phyloP scores from a whole-genome alignment of 352 stramenopile species.

The Pythium graminicola region DNA sequence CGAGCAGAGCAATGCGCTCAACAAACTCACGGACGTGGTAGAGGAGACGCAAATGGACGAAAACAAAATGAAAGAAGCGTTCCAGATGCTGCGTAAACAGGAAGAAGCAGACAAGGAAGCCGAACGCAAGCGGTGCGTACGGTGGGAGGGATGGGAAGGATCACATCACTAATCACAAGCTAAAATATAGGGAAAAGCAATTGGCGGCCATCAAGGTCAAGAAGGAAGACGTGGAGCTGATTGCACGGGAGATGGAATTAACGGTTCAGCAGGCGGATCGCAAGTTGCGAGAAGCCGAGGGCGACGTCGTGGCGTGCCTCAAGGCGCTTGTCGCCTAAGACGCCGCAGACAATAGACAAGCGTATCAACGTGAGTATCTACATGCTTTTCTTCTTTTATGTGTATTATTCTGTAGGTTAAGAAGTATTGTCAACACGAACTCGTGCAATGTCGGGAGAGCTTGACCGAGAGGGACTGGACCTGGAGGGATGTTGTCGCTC shows the following conservation, averaged over 20 bases:
- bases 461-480: too few relatives aligned
- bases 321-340: constrained; percentile 42
- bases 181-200: constrained; percentile 50
- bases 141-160: not conserved
- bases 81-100: constrained; percentile 66
- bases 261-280: constrained; percentile 65
- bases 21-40: constrained; percentile 80
- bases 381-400: not conserved
- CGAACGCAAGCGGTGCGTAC: constrained; percentile 44
- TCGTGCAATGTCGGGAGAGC: not conserved
- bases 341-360: not conserved
- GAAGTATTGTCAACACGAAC: constrained; percentile 15
- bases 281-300: constrained; percentile 73
- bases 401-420: not conserved
- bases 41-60: constrained; percentile 87
- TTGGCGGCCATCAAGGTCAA: constrained; percentile 73
- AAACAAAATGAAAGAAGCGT: constrained; percentile 84
- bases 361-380: not conserved
- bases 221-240: constrained; percentile 76
- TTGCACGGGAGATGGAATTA: constrained; percentile 76
- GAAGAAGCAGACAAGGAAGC: constrained; percentile 81
- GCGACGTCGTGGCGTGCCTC: constrained; percentile 67
- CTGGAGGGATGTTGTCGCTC: constrained; percentile 31
- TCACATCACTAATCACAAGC: not conserved
- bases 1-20: constrained; percentile 72